A percentile compares a stretch with the other conserved stretches of the same genome.
phyloP scores from a whole-genome alignment of 257 asterid genomes.

The Datura wrightii region DNA sequence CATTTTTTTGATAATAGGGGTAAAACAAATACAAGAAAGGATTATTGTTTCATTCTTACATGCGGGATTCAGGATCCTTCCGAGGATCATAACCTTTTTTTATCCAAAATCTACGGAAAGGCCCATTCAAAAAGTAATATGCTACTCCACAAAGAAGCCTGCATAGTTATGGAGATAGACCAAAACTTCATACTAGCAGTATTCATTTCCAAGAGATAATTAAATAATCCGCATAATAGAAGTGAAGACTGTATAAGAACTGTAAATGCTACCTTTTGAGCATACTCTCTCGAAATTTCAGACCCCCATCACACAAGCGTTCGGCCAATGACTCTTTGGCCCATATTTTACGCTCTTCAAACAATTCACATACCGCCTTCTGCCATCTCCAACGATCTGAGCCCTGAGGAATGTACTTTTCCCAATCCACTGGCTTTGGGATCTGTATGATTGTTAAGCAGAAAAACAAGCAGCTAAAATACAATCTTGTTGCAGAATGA shows the following conservation, averaged over 20 bases:
- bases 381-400: slow-evolving; percentile 83
- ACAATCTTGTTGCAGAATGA: not conserved
- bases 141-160: slow-evolving; percentile 89
- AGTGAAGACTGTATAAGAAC: slow-evolving; percentile 6
- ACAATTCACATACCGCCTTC: slow-evolving; percentile 71
- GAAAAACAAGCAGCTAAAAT: slow-evolving; percentile 30
- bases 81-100: slow-evolving; percentile 99
- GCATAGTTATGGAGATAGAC: slow-evolving; percentile 34
- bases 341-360: slow-evolving; percentile 94
- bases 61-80: slow-evolving; percentile 89
- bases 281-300: slow-evolving; percentile 50
- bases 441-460: slow-evolving; percentile 85
- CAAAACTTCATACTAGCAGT: slow-evolving; percentile 11
- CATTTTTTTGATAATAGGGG: slow-evolving; percentile 31
- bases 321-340: slow-evolving; percentile 70
- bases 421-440: slow-evolving; percentile 95
- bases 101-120: slow-evolving; percentile 85
- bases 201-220: slow-evolving; percentile 22
- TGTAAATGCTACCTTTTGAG: slow-evolving; percentile 66
- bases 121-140: slow-evolving; percentile 92
- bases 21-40: slow-evolving; percentile 17
- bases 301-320: slow-evolving; percentile 64
- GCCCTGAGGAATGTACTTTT: slow-evolving; percentile 58
- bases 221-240: not conserved
- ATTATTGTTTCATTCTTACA: slow-evolving; percentile 53